Evolutionary conservation across 345 rosid species (phyloP).

Genomic region (Luvunga scandens): DNA sequence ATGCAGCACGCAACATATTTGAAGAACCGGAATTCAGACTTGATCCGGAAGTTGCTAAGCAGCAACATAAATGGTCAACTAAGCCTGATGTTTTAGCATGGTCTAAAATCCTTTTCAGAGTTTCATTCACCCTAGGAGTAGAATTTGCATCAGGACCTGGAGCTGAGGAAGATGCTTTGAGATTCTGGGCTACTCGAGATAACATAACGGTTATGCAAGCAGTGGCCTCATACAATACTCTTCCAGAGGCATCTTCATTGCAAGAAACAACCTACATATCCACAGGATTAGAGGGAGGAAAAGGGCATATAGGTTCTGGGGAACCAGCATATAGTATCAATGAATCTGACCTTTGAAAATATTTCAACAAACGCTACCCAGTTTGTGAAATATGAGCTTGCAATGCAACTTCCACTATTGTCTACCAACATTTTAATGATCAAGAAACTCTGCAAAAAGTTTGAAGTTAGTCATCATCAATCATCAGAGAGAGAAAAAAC

Average conservation of each 20-base stretch:
- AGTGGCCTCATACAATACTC: slow-evolving; percentile 63
- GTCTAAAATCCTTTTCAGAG: slow-evolving; percentile 57
- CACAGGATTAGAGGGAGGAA: slow-evolving; percentile 15
- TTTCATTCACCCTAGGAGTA: slow-evolving; percentile 37
- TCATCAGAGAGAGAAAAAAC: not conserved
- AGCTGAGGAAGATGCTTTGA: slow-evolving; percentile 38
- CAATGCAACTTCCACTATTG: slow-evolving; percentile 37
- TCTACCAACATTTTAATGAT: slow-evolving; percentile 56
- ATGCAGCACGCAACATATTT: slow-evolving; percentile 68
- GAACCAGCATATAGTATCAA: slow-evolving; percentile 6
- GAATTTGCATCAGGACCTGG: slow-evolving; percentile 45
- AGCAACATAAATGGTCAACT: slow-evolving; percentile 72
- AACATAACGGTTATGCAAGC: slow-evolving; percentile 62
- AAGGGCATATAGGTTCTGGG: not conserved
- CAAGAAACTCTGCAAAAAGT: slow-evolving; percentile 65
- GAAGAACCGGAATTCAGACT: slow-evolving; percentile 76
- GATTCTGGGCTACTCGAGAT: slow-evolving; percentile 56
- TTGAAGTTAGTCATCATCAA: not conserved
- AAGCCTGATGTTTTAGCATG: slow-evolving; percentile 78
- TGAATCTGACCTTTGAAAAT: slow-evolving; percentile 67
- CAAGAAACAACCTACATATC: slow-evolving; percentile 55
- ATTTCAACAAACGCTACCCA: slow-evolving; percentile 87
- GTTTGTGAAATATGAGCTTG: slow-evolving; percentile 64
- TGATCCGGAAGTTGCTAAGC: slow-evolving; percentile 82
- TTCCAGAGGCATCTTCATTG: slow-evolving; percentile 66